Conservation (phyloP, 139 green algal species). For the Axilococcus clingmanii region DNA sequence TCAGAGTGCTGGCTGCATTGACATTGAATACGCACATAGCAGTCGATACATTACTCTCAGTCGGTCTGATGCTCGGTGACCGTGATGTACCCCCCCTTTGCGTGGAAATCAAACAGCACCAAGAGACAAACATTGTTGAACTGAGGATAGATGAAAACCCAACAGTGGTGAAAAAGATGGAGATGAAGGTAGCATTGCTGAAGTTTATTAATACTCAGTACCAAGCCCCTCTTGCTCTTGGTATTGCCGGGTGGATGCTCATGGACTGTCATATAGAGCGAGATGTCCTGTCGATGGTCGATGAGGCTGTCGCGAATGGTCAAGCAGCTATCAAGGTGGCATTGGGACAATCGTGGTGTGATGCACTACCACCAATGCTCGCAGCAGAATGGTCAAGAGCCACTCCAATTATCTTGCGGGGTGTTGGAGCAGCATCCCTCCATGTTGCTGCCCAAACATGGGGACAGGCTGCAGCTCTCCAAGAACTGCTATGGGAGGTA, state of each 20-base stretch:
- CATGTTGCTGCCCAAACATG: conserved; percentile 32
- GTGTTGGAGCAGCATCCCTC: conserved; percentile 19
- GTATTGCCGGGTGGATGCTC: too few species aligned
- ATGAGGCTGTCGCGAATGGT: too few species aligned
- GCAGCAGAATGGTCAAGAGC: conserved; percentile 44
- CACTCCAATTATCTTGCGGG: conserved; percentile 19
- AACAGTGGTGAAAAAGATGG: conserved; percentile 13
- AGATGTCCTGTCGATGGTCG: too few species aligned
- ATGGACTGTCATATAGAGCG: too few species aligned
- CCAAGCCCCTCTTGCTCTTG: too few species aligned
- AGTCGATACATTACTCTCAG: conserved; percentile 6
- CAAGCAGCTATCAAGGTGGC: too few species aligned
- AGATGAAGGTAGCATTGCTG: conserved; percentile 24
- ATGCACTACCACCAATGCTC: conserved; percentile 58
- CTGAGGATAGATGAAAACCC: too few species aligned
- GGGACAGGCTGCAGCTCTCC: conserved; percentile 30
- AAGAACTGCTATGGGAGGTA: conserved; percentile 26
- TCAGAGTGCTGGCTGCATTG: conserved; percentile 33
- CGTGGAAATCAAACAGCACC: too few species aligned
- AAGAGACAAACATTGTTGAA: too few species aligned
- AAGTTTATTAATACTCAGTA: too few species aligned
- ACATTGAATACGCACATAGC: too few species aligned
- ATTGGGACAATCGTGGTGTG: conserved; percentile 55
- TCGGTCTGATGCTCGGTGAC: not conserved
- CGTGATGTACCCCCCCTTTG: too few species aligned